These are phyloP conservation scores for Candida orba DNA, from an alignment of 805 yeast genomes.

Conservation along the genomic window DNA sequence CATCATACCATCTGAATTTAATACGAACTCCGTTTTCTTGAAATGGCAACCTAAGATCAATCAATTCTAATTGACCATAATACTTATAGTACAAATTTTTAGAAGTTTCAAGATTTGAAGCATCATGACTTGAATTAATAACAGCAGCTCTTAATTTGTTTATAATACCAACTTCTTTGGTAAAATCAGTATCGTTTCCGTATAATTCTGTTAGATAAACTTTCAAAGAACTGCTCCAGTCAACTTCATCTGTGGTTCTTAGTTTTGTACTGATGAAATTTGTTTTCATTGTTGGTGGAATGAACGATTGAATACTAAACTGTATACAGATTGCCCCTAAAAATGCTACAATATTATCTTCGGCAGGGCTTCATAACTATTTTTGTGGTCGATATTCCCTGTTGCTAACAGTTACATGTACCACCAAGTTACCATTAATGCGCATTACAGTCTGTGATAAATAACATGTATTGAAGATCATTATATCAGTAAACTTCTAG, in stretches of 20 bases:
- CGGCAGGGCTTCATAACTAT: no score
- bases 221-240: slow-evolving; percentile 59
- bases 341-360: no score
- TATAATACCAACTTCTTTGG: slow-evolving; percentile 46
- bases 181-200: slow-evolving; percentile 53
- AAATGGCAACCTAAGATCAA: slow-evolving; percentile 71
- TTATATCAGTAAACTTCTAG: no score
- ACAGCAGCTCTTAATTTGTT: slow-evolving; percentile 55
- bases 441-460: no score
- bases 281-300: slow-evolving; percentile 1
- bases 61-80: slow-evolving; percentile 73
- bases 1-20: slow-evolving; percentile 76
- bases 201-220: slow-evolving; percentile 52
- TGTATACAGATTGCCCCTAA: neutral
- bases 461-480: no score
- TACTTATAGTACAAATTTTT: slow-evolving; percentile 57
- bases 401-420: no score
- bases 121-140: slow-evolving; percentile 37
- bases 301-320: neutral
- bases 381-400: no score
- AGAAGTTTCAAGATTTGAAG: slow-evolving; percentile 34
- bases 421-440: no score
- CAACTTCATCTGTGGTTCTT: slow-evolving; percentile 46
- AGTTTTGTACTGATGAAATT: slow-evolving; percentile 20
- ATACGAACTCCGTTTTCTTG: slow-evolving; percentile 46